Evolutionary conservation across 1,284 basidiomycete species (phyloP).

Genomic region (Rhodotorula sp.): DNA sequence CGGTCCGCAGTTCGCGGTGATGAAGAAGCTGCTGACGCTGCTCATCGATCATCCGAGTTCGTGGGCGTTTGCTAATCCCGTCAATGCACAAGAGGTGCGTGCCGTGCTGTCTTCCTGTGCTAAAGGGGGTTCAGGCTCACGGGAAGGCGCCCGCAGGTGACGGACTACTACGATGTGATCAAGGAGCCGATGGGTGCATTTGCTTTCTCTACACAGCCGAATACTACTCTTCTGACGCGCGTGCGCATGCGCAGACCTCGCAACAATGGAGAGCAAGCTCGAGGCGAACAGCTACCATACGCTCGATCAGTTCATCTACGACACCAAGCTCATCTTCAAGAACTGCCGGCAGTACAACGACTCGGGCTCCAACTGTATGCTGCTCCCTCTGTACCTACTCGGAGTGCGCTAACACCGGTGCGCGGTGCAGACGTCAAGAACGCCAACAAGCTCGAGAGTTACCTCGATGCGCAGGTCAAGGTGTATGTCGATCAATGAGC

Average conservation of each 20-base stretch:
- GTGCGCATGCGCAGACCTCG: conserved; percentile 64
- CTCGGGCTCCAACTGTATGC: conserved; percentile 67
- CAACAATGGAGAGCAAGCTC: conserved; percentile 90
- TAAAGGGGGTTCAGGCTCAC: no score
- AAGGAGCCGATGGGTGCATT: conserved; percentile 87
- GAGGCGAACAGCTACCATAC: conserved; percentile 72
- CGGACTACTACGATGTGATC: conserved; percentile 87
- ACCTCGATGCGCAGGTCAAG: conserved; percentile 48
- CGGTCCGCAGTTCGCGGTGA: conserved; percentile 62
- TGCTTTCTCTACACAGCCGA: neutral
- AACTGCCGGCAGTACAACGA: conserved; percentile 92
- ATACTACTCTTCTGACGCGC: neutral
- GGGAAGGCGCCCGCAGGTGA: conserved; percentile 39
- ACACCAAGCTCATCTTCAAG: conserved; percentile 82
- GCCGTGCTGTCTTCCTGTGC: neutral
- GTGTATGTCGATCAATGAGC: conserved; percentile 11
- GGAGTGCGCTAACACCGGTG: neutral
- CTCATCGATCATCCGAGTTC: conserved; percentile 76
- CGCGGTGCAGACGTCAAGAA: conserved; percentile 64
- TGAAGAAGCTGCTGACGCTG: conserved; percentile 83
- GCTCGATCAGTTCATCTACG: conserved; percentile 75
- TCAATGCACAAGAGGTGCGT: conserved; percentile 74
- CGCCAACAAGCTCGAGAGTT: conserved; percentile 74
- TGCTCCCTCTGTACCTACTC: no score
- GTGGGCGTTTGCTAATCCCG: conserved; percentile 86